Evolutionary conservation across 2,329 filamentous ascomycete genomes (phyloP).

Genomic region (Eurotiales sp.): DNA sequence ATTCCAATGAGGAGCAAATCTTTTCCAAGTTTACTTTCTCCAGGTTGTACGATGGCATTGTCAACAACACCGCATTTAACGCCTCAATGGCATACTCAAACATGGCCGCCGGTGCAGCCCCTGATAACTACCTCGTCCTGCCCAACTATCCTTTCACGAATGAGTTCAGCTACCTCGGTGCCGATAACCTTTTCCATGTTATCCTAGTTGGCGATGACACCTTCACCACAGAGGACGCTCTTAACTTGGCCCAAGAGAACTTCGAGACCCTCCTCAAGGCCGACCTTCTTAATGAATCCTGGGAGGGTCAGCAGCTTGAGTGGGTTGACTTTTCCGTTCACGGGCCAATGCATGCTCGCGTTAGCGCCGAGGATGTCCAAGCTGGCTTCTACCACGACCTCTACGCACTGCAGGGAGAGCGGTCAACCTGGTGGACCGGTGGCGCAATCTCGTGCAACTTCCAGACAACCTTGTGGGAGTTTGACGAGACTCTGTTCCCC

Average conservation of each 20-base stretch:
- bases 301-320: slow-evolving; percentile 15
- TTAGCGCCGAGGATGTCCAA: slow-evolving; percentile 27
- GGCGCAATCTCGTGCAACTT: slow-evolving; percentile 30
- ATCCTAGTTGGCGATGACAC: slow-evolving; percentile 20
- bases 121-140: slow-evolving; percentile 18
- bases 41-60: slow-evolving; percentile 32
- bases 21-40: slow-evolving; percentile 35
- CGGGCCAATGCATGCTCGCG: slow-evolving; percentile 30
- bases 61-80: slow-evolving; percentile 31
- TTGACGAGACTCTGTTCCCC: slow-evolving; percentile 22
- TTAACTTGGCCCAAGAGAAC: slow-evolving; percentile 16
- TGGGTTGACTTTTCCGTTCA: slow-evolving; percentile 25
- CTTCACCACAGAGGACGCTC: slow-evolving; percentile 17
- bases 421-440: slow-evolving; percentile 34
- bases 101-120: slow-evolving; percentile 47
- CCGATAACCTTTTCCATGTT: slow-evolving; percentile 20
- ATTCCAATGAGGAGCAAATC: slow-evolving; percentile 26
- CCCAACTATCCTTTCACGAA: slow-evolving; percentile 19
- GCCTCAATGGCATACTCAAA: slow-evolving; percentile 19
- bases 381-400: slow-evolving; percentile 36
- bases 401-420: slow-evolving; percentile 37
- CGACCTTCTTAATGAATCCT: slow-evolving; percentile 7
- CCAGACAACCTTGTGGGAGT: slow-evolving; percentile 22
- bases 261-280: slow-evolving; percentile 18
- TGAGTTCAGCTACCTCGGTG: slow-evolving; percentile 21